Evolutionary conservation across 2,329 filamentous ascomycete species (phyloP).

Genomic region (Aspergillus sp.): DNA sequence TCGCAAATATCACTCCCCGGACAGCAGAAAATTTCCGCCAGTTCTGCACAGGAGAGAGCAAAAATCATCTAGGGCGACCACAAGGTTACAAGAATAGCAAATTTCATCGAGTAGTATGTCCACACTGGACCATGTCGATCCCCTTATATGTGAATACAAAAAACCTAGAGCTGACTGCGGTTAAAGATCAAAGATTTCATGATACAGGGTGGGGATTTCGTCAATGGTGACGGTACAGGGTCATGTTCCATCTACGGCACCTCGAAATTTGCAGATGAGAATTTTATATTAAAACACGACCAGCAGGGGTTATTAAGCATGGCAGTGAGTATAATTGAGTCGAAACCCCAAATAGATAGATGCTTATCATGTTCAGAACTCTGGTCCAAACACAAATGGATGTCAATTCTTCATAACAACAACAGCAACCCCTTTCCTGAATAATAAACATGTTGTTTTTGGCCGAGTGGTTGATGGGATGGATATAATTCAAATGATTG

Average conservation of each 20-base stretch:
- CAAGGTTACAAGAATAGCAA: slow-evolving; percentile 93
- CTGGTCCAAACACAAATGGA: slow-evolving; percentile 87
- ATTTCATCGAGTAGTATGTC: slow-evolving; percentile 83
- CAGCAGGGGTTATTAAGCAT: slow-evolving; percentile 79
- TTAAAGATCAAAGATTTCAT: slow-evolving; percentile 87
- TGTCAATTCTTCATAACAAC: slow-evolving; percentile 98
- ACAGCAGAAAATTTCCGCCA: slow-evolving; percentile 97
- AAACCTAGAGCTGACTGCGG: too few relatives aligned
- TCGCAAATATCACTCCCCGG: slow-evolving; percentile 74
- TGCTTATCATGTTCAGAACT: slow-evolving; percentile 57
- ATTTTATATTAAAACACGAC: slow-evolving; percentile 76
- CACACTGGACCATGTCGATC: not conserved
- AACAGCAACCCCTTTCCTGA: slow-evolving; percentile 77
- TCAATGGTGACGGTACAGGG: slow-evolving; percentile 88
- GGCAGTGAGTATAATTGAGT: slow-evolving; percentile 61
- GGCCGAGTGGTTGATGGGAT: slow-evolving; percentile 85
- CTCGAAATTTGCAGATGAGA: slow-evolving; percentile 83
- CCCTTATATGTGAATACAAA: too few relatives aligned
- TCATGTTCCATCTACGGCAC: slow-evolving; percentile 83
- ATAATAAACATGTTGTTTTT: slow-evolving; percentile 93
- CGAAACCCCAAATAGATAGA: not conserved
- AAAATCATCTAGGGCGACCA: slow-evolving; percentile 68
- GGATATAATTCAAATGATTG: slow-evolving; percentile 88
- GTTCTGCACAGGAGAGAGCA: slow-evolving; percentile 92
- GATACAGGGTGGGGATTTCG: slow-evolving; percentile 94